Evolutionary conservation across 2,329 filamentous ascomycete species (phyloP).

Genomic region (Fusarium sp.): DNA sequence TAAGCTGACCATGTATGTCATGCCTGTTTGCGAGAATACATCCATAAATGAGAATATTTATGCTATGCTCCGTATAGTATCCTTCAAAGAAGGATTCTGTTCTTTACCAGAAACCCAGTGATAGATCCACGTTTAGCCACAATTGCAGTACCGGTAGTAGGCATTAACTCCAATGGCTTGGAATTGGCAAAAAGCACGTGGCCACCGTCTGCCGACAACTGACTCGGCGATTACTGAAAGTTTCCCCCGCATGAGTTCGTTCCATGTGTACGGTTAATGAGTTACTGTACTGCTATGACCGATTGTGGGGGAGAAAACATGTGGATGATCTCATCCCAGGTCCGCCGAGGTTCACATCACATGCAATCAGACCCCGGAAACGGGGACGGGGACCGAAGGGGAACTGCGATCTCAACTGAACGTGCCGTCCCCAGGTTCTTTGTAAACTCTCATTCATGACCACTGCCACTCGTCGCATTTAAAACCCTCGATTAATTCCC

Average conservation of each 20-base stretch:
- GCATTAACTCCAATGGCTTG: neutral
- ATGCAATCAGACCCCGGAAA: slow-evolving; percentile 28
- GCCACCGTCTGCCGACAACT: slow-evolving; percentile 24
- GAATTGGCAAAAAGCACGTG: slow-evolving; percentile 35
- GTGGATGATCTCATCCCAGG: slow-evolving; percentile 38
- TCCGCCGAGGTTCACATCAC: slow-evolving; percentile 40
- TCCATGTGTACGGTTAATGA: too few species aligned
- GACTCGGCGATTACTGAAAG: slow-evolving; percentile 30
- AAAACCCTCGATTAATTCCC: slow-evolving; percentile 44
- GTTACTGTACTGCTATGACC: slow-evolving; percentile 9
- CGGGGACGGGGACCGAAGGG: neutral
- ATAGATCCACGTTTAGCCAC: too few species aligned
- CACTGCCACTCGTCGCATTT: slow-evolving; percentile 31
- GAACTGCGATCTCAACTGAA: neutral
- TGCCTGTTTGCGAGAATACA: too few species aligned
- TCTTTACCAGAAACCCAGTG: too few species aligned
- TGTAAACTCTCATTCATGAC: slow-evolving; percentile 24
- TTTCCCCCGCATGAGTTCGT: slow-evolving; percentile 17
- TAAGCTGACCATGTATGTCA: neutral
- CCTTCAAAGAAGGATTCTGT: neutral
- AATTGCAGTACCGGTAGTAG: too few species aligned
- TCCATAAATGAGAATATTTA: too few species aligned
- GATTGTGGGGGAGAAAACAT: slow-evolving; percentile 37
- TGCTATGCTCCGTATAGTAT: neutral
- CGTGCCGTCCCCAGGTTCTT: slow-evolving; percentile 16